Conservation (phyloP, 805 yeast genomes). For the Saccharomycopsis sp. region DNA sequence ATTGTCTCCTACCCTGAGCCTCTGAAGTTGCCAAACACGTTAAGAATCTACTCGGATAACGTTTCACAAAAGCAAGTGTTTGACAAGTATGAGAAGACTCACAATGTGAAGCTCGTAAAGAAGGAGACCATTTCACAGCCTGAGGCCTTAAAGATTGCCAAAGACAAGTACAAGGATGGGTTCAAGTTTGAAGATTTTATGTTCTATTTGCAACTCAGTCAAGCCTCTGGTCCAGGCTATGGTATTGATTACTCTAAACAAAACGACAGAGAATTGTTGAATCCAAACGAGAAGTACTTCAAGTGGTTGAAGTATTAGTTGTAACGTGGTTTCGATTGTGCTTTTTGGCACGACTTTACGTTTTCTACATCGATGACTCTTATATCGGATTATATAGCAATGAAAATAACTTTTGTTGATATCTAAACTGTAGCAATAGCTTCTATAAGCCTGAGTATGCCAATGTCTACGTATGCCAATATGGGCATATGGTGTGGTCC, state of each 20-base stretch:
- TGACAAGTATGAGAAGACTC: conserved; percentile 34
- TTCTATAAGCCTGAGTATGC: too few species aligned
- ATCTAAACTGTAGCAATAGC: too few species aligned
- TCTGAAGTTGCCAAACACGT: conserved; percentile 35
- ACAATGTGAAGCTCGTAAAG: conserved; percentile 31
- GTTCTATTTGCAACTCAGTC: conserved; percentile 32
- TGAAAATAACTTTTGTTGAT: too few species aligned
- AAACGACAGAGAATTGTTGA: conserved; percentile 37
- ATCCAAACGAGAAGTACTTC: conserved; percentile 40
- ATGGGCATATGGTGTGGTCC: too few species aligned
- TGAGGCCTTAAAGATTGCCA: conserved; percentile 30
- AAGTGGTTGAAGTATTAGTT: conserved; percentile 34
- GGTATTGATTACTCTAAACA: conserved; percentile 30
- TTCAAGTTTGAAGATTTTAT: conserved; percentile 32
- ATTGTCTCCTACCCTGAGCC: conserved; percentile 33
- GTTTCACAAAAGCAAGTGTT: conserved; percentile 35
- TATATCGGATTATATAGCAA: too few species aligned
- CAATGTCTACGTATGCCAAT: too few species aligned
- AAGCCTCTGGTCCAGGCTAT: conserved; percentile 35
- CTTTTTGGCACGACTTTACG: too few species aligned
- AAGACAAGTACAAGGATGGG: conserved; percentile 24
- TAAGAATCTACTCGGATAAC: conserved; percentile 39
- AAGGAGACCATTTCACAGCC: conserved; percentile 28
- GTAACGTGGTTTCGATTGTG: too few species aligned
- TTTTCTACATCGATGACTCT: too few species aligned